phyloP scores from a whole-genome alignment of 2,329 filamentous ascomycete genomes.

The Neofusicoccum umdonicola region DNA sequence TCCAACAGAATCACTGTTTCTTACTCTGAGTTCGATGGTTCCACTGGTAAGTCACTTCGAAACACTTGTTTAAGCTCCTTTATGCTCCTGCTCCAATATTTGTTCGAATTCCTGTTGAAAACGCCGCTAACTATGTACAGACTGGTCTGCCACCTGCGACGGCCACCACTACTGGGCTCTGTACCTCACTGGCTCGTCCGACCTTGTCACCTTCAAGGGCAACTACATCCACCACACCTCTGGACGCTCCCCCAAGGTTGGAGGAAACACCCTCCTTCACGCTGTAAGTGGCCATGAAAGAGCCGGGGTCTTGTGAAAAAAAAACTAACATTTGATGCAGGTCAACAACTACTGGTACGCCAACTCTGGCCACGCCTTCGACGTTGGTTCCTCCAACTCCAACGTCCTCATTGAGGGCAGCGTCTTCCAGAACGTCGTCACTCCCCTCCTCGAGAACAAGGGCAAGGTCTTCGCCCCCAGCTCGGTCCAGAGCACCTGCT shows the following conservation, averaged over 20 bases:
- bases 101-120: no score
- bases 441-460: conserved; percentile 41
- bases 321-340: no score
- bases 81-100: no score
- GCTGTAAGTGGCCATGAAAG: conserved; percentile 26
- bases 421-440: conserved; percentile 55
- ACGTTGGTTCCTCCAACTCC: conserved; percentile 37
- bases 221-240: conserved; percentile 62
- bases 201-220: conserved; percentile 57
- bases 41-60: conserved; percentile 26
- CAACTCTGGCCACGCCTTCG: conserved; percentile 58
- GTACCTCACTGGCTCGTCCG: conserved; percentile 56
- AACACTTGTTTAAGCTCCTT: no score
- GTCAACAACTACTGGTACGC: conserved; percentile 63
- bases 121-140: no score
- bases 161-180: conserved; percentile 58
- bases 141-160: conserved; percentile 58
- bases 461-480: conserved; percentile 41
- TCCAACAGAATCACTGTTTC: conserved; percentile 59
- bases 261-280: conserved; percentile 56
- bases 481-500: conserved; percentile 43
- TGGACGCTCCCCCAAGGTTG: conserved; percentile 58
- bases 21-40: conserved; percentile 60
- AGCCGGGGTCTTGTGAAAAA: no score
- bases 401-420: conserved; percentile 57